Percentiles rank a stretch among this genome's conserved stretches.
phyloP scores from a whole-genome alignment of 345 rosid genomes.

The Camelina hispida region DNA sequence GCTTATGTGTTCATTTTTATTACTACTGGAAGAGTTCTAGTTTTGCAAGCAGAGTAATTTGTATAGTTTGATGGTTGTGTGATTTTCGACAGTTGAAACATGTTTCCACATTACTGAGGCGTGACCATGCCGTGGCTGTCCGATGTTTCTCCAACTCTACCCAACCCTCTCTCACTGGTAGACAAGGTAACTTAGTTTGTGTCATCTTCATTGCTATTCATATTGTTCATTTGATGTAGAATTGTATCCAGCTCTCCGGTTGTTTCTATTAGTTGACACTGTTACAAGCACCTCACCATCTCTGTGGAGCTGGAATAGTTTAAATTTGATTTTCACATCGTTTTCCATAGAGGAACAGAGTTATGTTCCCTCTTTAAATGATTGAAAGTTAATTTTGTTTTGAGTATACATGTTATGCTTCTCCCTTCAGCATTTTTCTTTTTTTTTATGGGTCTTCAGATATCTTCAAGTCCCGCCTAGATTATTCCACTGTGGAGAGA shows the following conservation, averaged over 20 bases:
- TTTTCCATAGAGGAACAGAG: background rate
- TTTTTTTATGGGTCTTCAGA: conserved; percentile 57
- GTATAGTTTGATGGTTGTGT: conserved; percentile 21
- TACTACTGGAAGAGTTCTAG: background rate
- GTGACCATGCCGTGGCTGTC: conserved; percentile 55
- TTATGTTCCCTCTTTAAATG: background rate
- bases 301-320: background rate
- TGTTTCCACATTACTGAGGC: conserved; percentile 55
- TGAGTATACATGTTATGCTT: background rate
- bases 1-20: background rate
- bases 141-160: conserved; percentile 64
- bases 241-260: background rate
- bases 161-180: conserved; percentile 48
- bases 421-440: background rate
- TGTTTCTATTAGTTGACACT: background rate
- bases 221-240: background rate
- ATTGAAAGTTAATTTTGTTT: background rate
- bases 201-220: conserved; percentile 4
- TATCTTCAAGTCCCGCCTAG: conserved; percentile 47
- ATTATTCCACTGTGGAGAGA: conserved; percentile 41
- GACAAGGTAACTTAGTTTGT: conserved; percentile 52
- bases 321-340: background rate
- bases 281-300: background rate
- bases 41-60: conserved; percentile 5
- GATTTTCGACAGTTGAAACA: conserved; percentile 61